Evolutionary conservation across 2,329 filamentous ascomycete genomes (phyloP), one percentile per base, ranked within the genome.

Genomic region (Dendrostoma leiphaemia): DNA sequence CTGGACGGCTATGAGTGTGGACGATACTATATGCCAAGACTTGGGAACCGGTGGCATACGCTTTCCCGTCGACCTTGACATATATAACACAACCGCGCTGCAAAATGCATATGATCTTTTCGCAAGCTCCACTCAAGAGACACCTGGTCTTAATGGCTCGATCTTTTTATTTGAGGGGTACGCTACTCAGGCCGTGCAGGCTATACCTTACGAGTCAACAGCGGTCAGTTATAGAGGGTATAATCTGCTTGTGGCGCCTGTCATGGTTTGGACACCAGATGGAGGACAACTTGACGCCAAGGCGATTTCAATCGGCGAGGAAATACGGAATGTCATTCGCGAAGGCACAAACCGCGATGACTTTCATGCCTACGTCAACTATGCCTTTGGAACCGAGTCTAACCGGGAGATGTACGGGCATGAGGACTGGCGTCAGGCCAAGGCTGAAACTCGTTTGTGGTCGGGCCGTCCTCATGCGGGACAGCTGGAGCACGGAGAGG

Each of bases 321-420:
- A 64, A 54, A 57, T 76, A 4, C 69, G 75, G 3, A 47, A 71
- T 4, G 67, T 73, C 4, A 63, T 78, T 5, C 62, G 66, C 37
- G 54, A 64, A 10, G 69, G 64, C 1, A 72, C 62, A 45, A 74
- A 69, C 3, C 53, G 64, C 23, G 51, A 61, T 1, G 60, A 68
- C 31, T 38, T 72, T 47, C 66, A 71, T 52, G 63, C 69, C 0
- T 80, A 81, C 53, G 70, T 80, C 48, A 82, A 83, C 64, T 83
- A 81, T 58, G 79, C 77, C 0, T 71, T 71, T 48, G 78, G 78
- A 1, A 66, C 74, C 8, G 78, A 82, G 65, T 62, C 63, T 1
- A 60, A 65, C 0, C 54, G 66, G 51, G 62, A 67, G 2, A 68
- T 72, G 69, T 83, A 83, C 61, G 79, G 79, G 5, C 67, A 67